These are phyloP conservation scores for Panicum virgatum DNA, from an alignment of 202 grass and related monocot genomes.

Conservation along the genomic window DNA sequence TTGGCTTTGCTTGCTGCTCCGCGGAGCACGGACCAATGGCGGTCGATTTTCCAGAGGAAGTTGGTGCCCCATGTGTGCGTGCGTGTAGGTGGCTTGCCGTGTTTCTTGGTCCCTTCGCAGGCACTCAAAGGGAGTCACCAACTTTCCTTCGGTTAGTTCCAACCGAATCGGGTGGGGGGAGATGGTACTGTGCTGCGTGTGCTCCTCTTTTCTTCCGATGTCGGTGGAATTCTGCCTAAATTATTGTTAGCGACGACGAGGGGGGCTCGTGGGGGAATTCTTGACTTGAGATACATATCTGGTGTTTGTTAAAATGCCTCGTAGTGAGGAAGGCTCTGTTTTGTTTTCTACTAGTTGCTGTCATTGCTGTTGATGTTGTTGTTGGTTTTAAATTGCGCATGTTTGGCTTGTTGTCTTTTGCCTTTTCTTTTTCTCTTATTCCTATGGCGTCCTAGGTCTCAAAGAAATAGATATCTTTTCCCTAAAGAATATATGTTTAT, in stretches of 20 bases:
- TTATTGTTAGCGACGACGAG: constrained; percentile 1
- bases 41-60: background rate
- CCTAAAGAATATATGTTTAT: background rate
- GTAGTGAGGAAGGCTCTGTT: background rate
- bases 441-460: no score
- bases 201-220: background rate
- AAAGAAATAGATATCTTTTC: background rate
- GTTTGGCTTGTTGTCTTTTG: background rate
- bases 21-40: background rate
- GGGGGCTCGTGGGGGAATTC: background rate
- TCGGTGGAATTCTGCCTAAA: constrained; percentile 17
- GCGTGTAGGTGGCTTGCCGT: background rate
- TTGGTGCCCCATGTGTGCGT: background rate
- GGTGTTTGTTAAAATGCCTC: constrained; percentile 1
- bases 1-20: background rate
- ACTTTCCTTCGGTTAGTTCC: background rate
- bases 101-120: constrained; percentile 8
- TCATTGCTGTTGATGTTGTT: background rate
- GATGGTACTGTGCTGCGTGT: background rate
- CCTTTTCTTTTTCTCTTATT: background rate
- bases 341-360: background rate
- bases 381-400: background rate
- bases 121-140: constrained; percentile 16
- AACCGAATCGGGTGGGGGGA: background rate
- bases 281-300: constrained; percentile 7